phyloP scores from a whole-genome alignment of 1,284 basidiomycete species.

The Moesziomyces sp. region DNA sequence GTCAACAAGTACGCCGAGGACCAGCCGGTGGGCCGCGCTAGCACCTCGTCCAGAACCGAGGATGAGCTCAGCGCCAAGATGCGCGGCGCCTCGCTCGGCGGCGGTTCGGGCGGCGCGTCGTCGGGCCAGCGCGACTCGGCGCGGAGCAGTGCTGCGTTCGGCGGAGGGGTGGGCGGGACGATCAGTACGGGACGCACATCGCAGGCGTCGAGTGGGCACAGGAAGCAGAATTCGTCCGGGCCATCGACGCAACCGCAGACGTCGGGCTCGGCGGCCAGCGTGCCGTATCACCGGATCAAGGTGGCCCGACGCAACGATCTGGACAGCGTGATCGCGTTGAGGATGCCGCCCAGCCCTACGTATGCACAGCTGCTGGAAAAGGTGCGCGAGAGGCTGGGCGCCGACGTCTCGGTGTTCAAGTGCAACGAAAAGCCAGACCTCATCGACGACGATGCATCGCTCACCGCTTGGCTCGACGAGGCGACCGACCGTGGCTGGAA shows the following conservation, averaged over 20 bases:
- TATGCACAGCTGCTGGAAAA: constrained; percentile 88
- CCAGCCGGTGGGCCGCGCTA: constrained; percentile 37
- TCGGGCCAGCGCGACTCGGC: constrained; percentile 33
- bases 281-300: constrained; percentile 84
- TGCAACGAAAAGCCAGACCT: constrained; percentile 72
- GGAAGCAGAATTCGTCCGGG: constrained; percentile 41
- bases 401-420: constrained; percentile 74
- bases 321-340: constrained; percentile 93
- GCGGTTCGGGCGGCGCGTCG: constrained; percentile 15
- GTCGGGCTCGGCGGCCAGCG: constrained; percentile 45
- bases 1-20: constrained; percentile 45
- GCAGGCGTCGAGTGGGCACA: constrained; percentile 43
- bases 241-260: constrained; percentile 20
- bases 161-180: constrained; percentile 8
- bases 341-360: constrained; percentile 93
- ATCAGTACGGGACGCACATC: constrained; percentile 31
- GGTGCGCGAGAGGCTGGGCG: constrained; percentile 84
- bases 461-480: constrained; percentile 79
- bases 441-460: constrained; percentile 77
- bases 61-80: constrained; percentile 36
- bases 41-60: constrained; percentile 25
- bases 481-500: constrained; percentile 78
- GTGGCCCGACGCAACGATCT: constrained; percentile 85
- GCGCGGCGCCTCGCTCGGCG: constrained; percentile 32
- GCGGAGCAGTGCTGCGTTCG: constrained; percentile 29